Conservation (phyloP, 2,329 filamentous ascomycete species). For the Fusarium domesticum region DNA sequence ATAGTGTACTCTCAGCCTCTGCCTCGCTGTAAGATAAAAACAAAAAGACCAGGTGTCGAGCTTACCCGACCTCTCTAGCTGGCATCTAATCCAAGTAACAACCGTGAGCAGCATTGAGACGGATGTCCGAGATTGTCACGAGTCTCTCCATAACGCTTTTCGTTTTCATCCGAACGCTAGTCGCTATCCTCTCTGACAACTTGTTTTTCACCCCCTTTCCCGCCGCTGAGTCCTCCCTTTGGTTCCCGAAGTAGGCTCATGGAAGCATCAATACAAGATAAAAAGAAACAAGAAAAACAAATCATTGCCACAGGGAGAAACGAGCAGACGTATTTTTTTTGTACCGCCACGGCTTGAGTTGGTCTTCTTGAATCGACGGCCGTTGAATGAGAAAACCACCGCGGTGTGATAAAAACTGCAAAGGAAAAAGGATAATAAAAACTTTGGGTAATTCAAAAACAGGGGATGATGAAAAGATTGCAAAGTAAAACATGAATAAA, state of each 20-base stretch:
- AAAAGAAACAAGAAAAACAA: neutral
- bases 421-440: no score
- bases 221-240: neutral
- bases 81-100: conserved; percentile 26
- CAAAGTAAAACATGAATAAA: conserved; percentile 7
- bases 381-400: no score
- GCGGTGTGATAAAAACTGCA: no score
- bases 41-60: conserved; percentile 18
- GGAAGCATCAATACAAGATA: neutral
- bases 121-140: no score
- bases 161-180: neutral
- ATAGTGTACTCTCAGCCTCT: neutral
- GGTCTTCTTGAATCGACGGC: no score
- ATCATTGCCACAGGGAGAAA: no score
- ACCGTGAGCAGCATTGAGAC: no score
- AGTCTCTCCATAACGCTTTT: no score
- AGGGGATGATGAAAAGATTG: conserved; percentile 5
- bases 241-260: neutral
- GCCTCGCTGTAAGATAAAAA: neutral
- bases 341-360: neutral
- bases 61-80: conserved; percentile 24
- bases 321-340: no score
- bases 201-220: neutral
- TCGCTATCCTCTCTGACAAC: neutral
- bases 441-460: no score